Base-by-base conservation (phyloP, 1,139 yeast species). In the Debaryomycetaceae sp. region DNA sequence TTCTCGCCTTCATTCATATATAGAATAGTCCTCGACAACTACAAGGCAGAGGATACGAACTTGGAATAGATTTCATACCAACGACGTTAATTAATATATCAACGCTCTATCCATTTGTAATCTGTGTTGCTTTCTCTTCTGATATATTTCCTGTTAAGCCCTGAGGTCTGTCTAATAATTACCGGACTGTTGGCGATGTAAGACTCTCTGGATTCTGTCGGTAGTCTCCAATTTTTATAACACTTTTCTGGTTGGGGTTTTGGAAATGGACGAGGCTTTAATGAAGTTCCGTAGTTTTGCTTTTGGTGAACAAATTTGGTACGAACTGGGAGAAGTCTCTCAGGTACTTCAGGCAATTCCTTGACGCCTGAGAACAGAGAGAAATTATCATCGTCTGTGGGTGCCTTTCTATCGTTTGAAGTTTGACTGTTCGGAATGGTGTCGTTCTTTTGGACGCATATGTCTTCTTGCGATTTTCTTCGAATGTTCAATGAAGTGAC, bases 1-100 rank as follows among this genome's bases (percentile, higher is more conserved):
- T 91, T 87, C 63, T 88, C 98, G 24, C 99, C 99, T 41, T 89
- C 95, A 53, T 95, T 93, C 68, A 86, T 93, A 44, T 95, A 95
- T 68, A 84, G 99, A 68, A 86, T 93, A 49, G 96, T 93, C 37
- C 80, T 91, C 71, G 99, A 95, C 66, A 90, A 91, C 66, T 95
- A 95, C 68, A 85, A 85, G 63, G 81, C 84, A 42, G 91, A 87
- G 57, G 97, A 91, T 65, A 87, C 81, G 48, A 77, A 78, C 57
- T 69, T 84, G 51, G 78, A 72, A 48, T 70, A 57, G 42, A 36
- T 34, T 27, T 38, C 31, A 27, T 27, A 27, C 4, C 11, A 4
- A 27, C 11, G 31, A 27, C 11, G 11, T 27, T 11, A 27, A 27
- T 27, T 27, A 11, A 27, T 11, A 11, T 27, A 27, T 27, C 31